Evolutionary conservation across 2,329 filamentous ascomycete species (phyloP).

Genomic region (Periconia digitata): DNA sequence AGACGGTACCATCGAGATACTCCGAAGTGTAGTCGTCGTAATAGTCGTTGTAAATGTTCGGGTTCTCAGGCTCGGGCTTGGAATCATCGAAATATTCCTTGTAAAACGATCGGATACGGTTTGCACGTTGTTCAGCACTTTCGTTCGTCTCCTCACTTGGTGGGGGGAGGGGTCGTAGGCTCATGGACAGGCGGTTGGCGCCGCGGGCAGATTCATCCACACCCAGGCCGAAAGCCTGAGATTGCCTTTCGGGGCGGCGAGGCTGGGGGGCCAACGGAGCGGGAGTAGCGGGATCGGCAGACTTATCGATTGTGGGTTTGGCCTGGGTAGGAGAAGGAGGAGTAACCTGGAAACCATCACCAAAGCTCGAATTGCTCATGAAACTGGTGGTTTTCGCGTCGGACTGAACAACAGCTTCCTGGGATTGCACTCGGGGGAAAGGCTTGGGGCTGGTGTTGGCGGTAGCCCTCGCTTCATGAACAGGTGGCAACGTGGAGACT

Average conservation of each 20-base stretch:
- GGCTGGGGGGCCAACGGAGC: conserved; percentile 32
- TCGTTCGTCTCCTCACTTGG: conserved; percentile 71
- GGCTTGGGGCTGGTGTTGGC: conserved; percentile 21
- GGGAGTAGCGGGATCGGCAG: conserved; percentile 9
- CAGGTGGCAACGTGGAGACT: conserved; percentile 16
- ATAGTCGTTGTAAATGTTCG: conserved; percentile 54
- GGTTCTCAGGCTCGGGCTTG: conserved; percentile 50
- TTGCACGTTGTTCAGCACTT: conserved; percentile 90
- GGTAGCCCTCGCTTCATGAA: conserved; percentile 28
- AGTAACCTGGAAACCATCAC: conserved; percentile 55
- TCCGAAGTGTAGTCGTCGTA: conserved; percentile 76
- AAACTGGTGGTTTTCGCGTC: conserved; percentile 41
- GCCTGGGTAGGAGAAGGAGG: conserved; percentile 41
- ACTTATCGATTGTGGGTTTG: conserved; percentile 7
- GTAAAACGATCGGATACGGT: conserved; percentile 97
- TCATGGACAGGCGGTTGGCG: conserved; percentile 58
- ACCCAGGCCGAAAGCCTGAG: conserved; percentile 24
- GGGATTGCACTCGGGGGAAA: conserved; percentile 37
- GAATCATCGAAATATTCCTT: conserved; percentile 98
- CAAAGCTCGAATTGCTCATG: conserved; percentile 57
- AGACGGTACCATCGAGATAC: conserved; percentile 63
- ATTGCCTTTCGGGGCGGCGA: conserved; percentile 17
- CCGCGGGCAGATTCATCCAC: conserved; percentile 37
- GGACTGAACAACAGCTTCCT: conserved; percentile 37
- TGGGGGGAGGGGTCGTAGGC: conserved; percentile 81